Evolutionary conservation across 768 basidiomycete species (phyloP).

Genomic region (Sarcomyxa edulis): DNA sequence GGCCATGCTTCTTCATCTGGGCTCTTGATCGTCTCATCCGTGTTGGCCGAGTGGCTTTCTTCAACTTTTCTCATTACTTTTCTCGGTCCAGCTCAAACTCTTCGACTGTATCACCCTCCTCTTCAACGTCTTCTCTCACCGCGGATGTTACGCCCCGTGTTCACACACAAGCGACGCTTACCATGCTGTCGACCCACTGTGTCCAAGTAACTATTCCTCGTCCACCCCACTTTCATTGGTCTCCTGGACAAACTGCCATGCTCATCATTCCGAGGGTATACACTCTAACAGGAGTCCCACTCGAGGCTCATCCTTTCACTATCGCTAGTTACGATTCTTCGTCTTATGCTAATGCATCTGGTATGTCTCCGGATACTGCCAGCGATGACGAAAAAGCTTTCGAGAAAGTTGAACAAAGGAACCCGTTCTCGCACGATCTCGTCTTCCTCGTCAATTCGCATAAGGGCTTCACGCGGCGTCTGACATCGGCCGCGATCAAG

Average conservation of each 20-base stretch:
- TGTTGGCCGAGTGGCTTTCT: slow-evolving; percentile 25
- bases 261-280: slow-evolving; percentile 42
- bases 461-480: too few relatives aligned
- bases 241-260: slow-evolving; percentile 42
- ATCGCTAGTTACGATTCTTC: slow-evolving; percentile 31
- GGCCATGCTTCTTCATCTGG: slow-evolving; percentile 36
- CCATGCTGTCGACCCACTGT: slow-evolving; percentile 23
- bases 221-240: slow-evolving; percentile 38
- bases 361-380: not conserved
- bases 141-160: too few relatives aligned
- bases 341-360: not conserved
- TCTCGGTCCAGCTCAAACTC: slow-evolving; percentile 16
- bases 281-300: slow-evolving; percentile 29
- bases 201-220: slow-evolving; percentile 34
- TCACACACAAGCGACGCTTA: slow-evolving; percentile 29
- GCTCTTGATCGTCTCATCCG: slow-evolving; percentile 36
- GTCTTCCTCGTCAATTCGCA: slow-evolving; percentile 5
- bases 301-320: slow-evolving; percentile 48
- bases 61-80: slow-evolving; percentile 30
- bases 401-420: not conserved
- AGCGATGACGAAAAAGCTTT: not conserved
- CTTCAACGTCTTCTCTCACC: too few relatives aligned
- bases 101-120: too few relatives aligned
- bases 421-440: slow-evolving; percentile 3
- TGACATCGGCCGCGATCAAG: too few relatives aligned